A percentile compares a stretch with the other conserved stretches of the same genome.
These are phyloP conservation scores for Dothiorella sarmentorum DNA, from an alignment of 2,329 filamentous ascomycete species.

Conservation along the genomic window DNA sequence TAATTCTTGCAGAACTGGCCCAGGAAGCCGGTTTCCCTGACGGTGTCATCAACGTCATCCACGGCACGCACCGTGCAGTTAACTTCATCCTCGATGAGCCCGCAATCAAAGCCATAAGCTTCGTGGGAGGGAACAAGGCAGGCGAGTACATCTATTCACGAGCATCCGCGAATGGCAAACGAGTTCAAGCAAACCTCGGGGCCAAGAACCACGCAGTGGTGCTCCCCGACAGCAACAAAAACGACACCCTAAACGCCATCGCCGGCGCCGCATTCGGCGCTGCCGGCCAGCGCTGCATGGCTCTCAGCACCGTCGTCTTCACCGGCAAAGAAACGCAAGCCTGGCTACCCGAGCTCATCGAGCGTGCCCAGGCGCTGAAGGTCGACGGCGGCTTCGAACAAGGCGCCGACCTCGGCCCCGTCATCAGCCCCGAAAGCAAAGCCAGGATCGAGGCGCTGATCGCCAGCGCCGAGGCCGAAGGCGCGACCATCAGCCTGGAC, in stretches of 20 bases:
- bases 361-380: slow-evolving; percentile 67
- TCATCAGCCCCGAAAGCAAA: slow-evolving; percentile 77
- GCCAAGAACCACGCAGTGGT: slow-evolving; percentile 87
- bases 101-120: slow-evolving; percentile 79
- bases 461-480: slow-evolving; percentile 72
- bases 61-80: slow-evolving; percentile 75
- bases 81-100: slow-evolving; percentile 85
- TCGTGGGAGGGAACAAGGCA: slow-evolving; percentile 83
- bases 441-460: slow-evolving; percentile 74
- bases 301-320: slow-evolving; percentile 76
- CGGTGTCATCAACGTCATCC: slow-evolving; percentile 79
- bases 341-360: slow-evolving; percentile 75
- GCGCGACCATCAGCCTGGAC: slow-evolving; percentile 75
- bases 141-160: slow-evolving; percentile 82
- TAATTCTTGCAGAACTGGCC: slow-evolving; percentile 79
- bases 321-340: slow-evolving; percentile 81
- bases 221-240: slow-evolving; percentile 84
- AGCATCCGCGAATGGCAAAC: slow-evolving; percentile 80
- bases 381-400: slow-evolving; percentile 80
- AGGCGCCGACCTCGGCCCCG: slow-evolving; percentile 77
- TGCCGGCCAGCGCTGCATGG: slow-evolving; percentile 84
- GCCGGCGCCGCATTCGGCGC: slow-evolving; percentile 81
- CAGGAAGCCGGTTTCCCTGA: slow-evolving; percentile 77
- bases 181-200: slow-evolving; percentile 81
- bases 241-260: slow-evolving; percentile 81